Evolutionary conservation across 305 asterid genomes (phyloP).

Genomic region (Withania somnifera): DNA sequence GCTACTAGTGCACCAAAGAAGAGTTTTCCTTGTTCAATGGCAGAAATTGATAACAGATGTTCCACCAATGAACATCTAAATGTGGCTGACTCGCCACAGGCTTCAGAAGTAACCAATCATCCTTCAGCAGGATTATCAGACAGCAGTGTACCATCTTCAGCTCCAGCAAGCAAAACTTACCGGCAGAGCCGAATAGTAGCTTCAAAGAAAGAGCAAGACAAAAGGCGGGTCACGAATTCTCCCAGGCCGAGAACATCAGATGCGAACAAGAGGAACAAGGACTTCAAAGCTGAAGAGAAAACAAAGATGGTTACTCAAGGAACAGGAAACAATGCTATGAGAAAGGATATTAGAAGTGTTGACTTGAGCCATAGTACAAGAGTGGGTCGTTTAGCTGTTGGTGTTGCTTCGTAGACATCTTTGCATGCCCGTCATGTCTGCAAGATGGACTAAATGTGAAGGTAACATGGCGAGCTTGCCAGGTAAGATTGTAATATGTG

Average conservation of each 20-base stretch:
- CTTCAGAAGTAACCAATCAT: slow-evolving; percentile 29
- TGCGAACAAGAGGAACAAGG: slow-evolving; percentile 3
- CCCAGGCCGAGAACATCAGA: slow-evolving; percentile 16
- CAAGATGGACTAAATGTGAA: neutral
- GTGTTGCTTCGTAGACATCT: slow-evolving; percentile 18
- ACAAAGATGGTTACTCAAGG: slow-evolving; percentile 13
- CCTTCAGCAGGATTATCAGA: slow-evolving; percentile 31
- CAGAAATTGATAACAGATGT: slow-evolving; percentile 8
- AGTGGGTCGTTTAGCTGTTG: slow-evolving; percentile 20
- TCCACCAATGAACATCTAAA: neutral
- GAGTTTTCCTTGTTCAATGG: slow-evolving; percentile 7
- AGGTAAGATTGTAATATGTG: neutral
- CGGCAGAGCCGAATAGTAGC: neutral
- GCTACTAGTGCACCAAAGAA: slow-evolving; percentile 4
- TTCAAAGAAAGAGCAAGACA: slow-evolving; percentile 15
- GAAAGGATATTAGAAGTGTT: slow-evolving; percentile 10
- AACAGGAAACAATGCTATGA: slow-evolving; percentile 1
- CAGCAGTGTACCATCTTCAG: slow-evolving; percentile 31
- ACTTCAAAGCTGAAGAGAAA: slow-evolving; percentile 20
- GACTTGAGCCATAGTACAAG: slow-evolving; percentile 15
- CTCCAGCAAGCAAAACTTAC: slow-evolving; percentile 14
- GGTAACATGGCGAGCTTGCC: neutral
- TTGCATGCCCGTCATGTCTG: neutral
- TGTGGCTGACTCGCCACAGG: slow-evolving; percentile 7
- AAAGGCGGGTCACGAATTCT: slow-evolving; percentile 7